Evolutionary conservation across 2,329 filamentous ascomycete genomes (phyloP).

Genomic region (Alternaria sp.): DNA sequence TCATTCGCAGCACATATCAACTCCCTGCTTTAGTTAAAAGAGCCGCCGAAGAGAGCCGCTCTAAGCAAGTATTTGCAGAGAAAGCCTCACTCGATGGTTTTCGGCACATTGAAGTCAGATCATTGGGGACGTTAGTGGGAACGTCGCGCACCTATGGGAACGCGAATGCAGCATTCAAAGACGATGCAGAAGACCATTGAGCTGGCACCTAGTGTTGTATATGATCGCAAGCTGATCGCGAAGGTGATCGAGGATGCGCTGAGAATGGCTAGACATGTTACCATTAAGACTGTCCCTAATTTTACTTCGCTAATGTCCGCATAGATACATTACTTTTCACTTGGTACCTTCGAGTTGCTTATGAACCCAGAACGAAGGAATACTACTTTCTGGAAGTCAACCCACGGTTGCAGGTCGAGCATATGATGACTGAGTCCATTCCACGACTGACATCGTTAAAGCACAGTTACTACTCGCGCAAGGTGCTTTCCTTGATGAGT

Average conservation of each 20-base stretch:
- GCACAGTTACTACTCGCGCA: conserved; percentile 64
- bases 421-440: conserved; percentile 68
- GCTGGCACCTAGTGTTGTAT: conserved; percentile 62
- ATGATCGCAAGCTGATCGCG: conserved; percentile 57
- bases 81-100: conserved; percentile 70
- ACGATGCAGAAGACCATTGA: conserved; percentile 70
- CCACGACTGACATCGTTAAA: conserved; percentile 63
- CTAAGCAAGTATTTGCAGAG: conserved; percentile 65
- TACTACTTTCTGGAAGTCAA: conserved; percentile 70
- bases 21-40: conserved; percentile 59
- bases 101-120: conserved; percentile 70
- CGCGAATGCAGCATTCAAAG: conserved; percentile 68
- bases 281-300: neutral
- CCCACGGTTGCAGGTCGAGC: conserved; percentile 68
- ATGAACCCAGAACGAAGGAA: conserved; percentile 59
- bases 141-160: conserved; percentile 66
- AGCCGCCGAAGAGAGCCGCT: conserved; percentile 67
- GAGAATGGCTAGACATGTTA: conserved; percentile 59
- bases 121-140: conserved; percentile 63
- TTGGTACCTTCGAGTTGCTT: conserved; percentile 72
- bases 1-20: conserved; percentile 57
- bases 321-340: conserved; percentile 63
- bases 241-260: conserved; percentile 64
- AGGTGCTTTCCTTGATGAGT: conserved; percentile 54
- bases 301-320: conserved; percentile 2